These are phyloP conservation scores for Alternaria triticina DNA, from an alignment of 2,329 filamentous ascomycete species.

Conservation along the genomic window DNA sequence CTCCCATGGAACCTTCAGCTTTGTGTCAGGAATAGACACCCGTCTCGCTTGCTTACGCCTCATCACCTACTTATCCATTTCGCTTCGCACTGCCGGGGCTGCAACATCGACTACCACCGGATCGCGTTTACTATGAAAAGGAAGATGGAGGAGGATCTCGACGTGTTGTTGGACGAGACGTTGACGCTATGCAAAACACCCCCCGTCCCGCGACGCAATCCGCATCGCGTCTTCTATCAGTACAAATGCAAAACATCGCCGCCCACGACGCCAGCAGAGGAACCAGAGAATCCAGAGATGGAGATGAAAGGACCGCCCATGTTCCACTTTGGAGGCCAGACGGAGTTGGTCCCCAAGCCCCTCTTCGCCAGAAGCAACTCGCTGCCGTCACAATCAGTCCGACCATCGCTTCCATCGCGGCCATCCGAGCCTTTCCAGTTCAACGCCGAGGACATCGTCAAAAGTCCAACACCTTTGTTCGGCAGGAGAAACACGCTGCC, in stretches of 20 bases:
- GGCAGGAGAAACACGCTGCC: constrained; percentile 13
- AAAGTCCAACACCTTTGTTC: constrained; percentile 1
- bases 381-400: constrained; percentile 18
- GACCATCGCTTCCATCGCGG: constrained; percentile 4
- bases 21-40: constrained; percentile 19
- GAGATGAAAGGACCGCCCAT: constrained; percentile 15
- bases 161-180: constrained; percentile 17
- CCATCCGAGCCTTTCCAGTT: constrained; percentile 9
- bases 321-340: constrained; percentile 6
- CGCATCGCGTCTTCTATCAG: constrained; percentile 19
- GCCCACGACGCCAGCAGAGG: constrained; percentile 10
- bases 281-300: constrained; percentile 8
- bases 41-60: constrained; percentile 17
- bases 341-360: constrained; percentile 31
- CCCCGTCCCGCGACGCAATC: constrained; percentile 22
- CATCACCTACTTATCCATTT: neutral
- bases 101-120: neutral
- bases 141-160: constrained; percentile 13
- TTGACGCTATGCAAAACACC: constrained; percentile 23
- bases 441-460: constrained; percentile 3
- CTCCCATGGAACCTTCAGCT: constrained; percentile 22
- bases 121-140: constrained; percentile 15
- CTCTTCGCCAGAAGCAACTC: constrained; percentile 33
- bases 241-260: constrained; percentile 19
- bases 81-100: constrained; percentile 11